These are phyloP conservation scores for Cryptosporidium parvum DNA, from an alignment of 169 alveolate genomes.

Conservation along the genomic window DNA sequence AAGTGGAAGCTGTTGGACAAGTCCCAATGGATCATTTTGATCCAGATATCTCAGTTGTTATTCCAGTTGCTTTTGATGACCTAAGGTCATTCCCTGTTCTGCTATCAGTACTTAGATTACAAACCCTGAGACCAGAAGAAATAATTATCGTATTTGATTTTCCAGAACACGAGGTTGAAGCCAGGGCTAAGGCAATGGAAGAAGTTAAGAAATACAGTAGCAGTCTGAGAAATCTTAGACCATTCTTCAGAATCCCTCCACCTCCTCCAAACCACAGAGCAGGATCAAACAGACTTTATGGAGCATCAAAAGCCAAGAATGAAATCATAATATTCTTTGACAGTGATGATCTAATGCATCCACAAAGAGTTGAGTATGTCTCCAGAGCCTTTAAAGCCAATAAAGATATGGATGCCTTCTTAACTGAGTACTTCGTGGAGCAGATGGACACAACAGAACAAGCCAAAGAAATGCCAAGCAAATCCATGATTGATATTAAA, in stretches of 20 bases:
- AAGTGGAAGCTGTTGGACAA: constrained; percentile 8
- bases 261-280: constrained; percentile 72
- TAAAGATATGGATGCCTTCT: constrained; percentile 59
- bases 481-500: constrained; percentile 24
- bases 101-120: constrained; percentile 47
- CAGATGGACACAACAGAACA: constrained; percentile 57
- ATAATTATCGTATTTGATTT: constrained; percentile 54
- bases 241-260: constrained; percentile 45
- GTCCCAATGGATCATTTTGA: constrained; percentile 59
- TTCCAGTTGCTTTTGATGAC: constrained; percentile 69
- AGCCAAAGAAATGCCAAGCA: constrained; percentile 51
- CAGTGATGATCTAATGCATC: constrained; percentile 71
- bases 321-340: constrained; percentile 59
- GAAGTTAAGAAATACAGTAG: constrained; percentile 37
- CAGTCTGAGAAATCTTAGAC: constrained; percentile 39
- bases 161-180: constrained; percentile 20
- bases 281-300: constrained; percentile 61
- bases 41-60: constrained; percentile 51
- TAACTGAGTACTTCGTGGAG: constrained; percentile 53
- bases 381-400: constrained; percentile 60
- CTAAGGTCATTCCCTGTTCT: constrained; percentile 62
- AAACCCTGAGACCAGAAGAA: constrained; percentile 69
- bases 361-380: constrained; percentile 61
- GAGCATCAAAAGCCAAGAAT: constrained; percentile 64
- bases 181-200: neutral